These are phyloP conservation scores for Metschnikowia drakensbergensis DNA, from an alignment of 805 yeast genomes.

Conservation along the genomic window DNA sequence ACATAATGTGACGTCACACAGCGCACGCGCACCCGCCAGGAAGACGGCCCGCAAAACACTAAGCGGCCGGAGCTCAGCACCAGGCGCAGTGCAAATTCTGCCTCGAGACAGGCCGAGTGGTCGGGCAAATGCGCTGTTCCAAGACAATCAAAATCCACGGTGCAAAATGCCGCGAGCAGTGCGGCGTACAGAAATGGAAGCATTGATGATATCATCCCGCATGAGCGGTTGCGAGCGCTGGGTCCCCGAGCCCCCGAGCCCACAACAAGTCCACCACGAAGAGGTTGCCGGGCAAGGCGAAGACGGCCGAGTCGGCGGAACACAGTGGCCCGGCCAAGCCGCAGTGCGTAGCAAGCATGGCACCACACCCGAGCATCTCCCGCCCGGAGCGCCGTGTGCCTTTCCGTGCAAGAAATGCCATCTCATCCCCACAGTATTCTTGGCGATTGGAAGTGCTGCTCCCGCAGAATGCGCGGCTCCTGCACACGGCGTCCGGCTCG, in stretches of 20 bases:
- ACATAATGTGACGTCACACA: background rate
- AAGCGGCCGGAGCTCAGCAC: background rate
- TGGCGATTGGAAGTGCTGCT: no score
- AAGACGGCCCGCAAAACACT: background rate
- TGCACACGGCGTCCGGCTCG: no score
- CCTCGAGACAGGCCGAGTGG: background rate
- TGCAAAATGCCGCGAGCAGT: background rate
- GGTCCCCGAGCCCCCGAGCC: background rate
- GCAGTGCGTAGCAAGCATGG: no score
- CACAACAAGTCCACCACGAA: background rate
- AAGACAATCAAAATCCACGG: background rate
- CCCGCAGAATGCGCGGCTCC: no score
- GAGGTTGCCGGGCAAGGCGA: no score
- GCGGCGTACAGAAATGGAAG: background rate
- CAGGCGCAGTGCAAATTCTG: background rate
- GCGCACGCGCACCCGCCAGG: background rate
- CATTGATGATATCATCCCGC: conserved; percentile 1
- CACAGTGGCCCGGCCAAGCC: no score
- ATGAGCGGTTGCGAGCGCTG: background rate
- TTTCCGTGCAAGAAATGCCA: no score
- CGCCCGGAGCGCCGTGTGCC: no score
- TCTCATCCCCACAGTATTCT: no score
- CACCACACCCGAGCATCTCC: no score
- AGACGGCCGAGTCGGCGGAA: no score
- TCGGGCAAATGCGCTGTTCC: background rate